These are phyloP conservation scores for Rhodosorus marinus DNA, from an alignment of 23 red algal genomes.

Conservation along the genomic window DNA sequence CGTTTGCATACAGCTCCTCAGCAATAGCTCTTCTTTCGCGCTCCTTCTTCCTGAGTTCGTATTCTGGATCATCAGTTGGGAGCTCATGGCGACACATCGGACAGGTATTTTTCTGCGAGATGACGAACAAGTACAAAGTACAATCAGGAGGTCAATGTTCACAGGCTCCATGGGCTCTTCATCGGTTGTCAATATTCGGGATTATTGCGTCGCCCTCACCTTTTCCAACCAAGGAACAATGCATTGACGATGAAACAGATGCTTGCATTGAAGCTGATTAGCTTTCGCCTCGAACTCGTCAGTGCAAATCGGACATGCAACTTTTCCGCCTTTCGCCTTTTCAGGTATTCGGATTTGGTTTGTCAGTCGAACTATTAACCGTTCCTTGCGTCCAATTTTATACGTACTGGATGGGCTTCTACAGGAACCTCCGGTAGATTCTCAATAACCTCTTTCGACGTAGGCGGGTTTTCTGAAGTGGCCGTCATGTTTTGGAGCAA, in stretches of 20 bases:
- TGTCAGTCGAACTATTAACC: too few relatives aligned
- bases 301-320: too few relatives aligned
- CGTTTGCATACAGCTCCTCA: neutral
- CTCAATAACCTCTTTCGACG: too few relatives aligned
- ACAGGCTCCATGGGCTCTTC: neutral
- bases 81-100: conserved; percentile 7
- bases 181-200: neutral
- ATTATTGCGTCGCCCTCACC: neutral
- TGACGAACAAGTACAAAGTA: neutral
- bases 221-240: neutral
- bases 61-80: conserved; percentile 1
- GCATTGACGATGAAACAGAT: neutral
- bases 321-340: too few relatives aligned
- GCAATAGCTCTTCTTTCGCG: neutral
- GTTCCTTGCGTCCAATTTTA: too few relatives aligned
- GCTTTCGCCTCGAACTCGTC: neutral
- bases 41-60: conserved; percentile 6
- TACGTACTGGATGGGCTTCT: too few relatives aligned
- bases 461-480: too few relatives aligned
- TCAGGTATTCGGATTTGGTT: too few relatives aligned
- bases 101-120: conserved; percentile 5
- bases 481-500: too few relatives aligned
- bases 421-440: too few relatives aligned
- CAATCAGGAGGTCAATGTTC: neutral
- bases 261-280: neutral